These are phyloP conservation scores for Hymenoscyphus linearis DNA, from an alignment of 2,329 filamentous ascomycete species.

Conservation along the genomic window DNA sequence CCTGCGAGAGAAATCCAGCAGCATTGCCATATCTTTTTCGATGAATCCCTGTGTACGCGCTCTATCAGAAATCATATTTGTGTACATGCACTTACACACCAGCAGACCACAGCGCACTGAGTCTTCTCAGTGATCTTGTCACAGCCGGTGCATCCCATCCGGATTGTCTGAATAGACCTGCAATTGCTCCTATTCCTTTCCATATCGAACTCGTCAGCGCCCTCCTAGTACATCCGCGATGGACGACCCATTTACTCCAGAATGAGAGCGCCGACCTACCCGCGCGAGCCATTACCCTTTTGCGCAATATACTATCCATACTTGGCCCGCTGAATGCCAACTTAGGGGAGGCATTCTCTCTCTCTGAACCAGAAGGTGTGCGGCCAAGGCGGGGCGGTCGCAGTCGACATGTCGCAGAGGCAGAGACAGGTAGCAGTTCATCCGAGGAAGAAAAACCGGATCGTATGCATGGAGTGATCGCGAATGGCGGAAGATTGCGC, in stretches of 20 bases:
- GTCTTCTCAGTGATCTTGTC: slow-evolving; percentile 60
- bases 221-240: slow-evolving; percentile 72
- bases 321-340: slow-evolving; percentile 67
- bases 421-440: slow-evolving; percentile 34
- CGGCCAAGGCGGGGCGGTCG: slow-evolving; percentile 26
- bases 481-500: slow-evolving; percentile 65
- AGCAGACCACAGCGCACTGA: slow-evolving; percentile 52
- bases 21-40: slow-evolving; percentile 67
- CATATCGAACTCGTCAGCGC: slow-evolving; percentile 76
- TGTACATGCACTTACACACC: slow-evolving; percentile 3
- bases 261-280: slow-evolving; percentile 57
- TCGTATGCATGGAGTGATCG: slow-evolving; percentile 53
- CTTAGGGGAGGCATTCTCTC: slow-evolving; percentile 67
- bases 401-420: slow-evolving; percentile 30
- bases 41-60: slow-evolving; percentile 50
- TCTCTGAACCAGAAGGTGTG: slow-evolving; percentile 37
- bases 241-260: slow-evolving; percentile 67
- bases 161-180: slow-evolving; percentile 37
- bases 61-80: background rate
- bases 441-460: slow-evolving; percentile 42
- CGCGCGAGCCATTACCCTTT: slow-evolving; percentile 61
- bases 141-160: slow-evolving; percentile 41
- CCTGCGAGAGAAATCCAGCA: slow-evolving; percentile 60
- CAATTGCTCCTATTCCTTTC: slow-evolving; percentile 62
- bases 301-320: slow-evolving; percentile 60